phyloP scores from a whole-genome alignment of 495 filamentous ascomycete species.

The Trichocladium antarcticum region DNA sequence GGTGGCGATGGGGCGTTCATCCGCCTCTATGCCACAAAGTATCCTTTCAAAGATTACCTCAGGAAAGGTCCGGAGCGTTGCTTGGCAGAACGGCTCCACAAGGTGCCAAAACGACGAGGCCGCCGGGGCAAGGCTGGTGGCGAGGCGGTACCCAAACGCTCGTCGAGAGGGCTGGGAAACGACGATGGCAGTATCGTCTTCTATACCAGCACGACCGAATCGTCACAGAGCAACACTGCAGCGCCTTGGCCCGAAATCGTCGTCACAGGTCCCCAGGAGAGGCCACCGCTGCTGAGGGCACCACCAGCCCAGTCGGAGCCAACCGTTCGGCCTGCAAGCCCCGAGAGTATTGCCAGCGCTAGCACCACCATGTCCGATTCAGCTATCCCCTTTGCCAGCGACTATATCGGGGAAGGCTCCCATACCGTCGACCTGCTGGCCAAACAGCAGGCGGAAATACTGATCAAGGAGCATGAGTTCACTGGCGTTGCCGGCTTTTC shows the following conservation, averaged over 20 bases:
- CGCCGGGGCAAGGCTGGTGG: neutral
- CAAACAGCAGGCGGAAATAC: slow-evolving; percentile 15
- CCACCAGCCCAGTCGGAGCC: slow-evolving; percentile 23
- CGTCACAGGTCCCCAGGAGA: slow-evolving; percentile 17
- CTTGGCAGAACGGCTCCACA: slow-evolving; percentile 31
- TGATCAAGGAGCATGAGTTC: slow-evolving; percentile 20
- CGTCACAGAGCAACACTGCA: slow-evolving; percentile 1
- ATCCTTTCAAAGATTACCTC: slow-evolving; percentile 41
- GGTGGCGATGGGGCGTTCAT: slow-evolving; percentile 17
- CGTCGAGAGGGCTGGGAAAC: neutral
- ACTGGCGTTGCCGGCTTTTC: slow-evolving; percentile 30
- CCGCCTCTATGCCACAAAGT: slow-evolving; percentile 44
- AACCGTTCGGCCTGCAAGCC: slow-evolving; percentile 22
- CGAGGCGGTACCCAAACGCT: neutral
- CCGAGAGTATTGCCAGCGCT: slow-evolving; percentile 17
- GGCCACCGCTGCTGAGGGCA: slow-evolving; percentile 16
- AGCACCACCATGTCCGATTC: slow-evolving; percentile 28
- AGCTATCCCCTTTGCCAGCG: neutral
- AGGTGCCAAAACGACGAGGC: slow-evolving; percentile 12
- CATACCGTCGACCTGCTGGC: slow-evolving; percentile 5
- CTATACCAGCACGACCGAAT: neutral
- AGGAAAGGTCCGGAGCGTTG: slow-evolving; percentile 35
- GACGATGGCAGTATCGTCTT: slow-evolving; percentile 2
- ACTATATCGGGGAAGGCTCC: slow-evolving; percentile 3
- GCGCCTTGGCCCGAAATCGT: slow-evolving; percentile 28